Conservation (phyloP, 2,329 filamentous ascomycete genomes). For the Scedosporium dehoogii region DNA sequence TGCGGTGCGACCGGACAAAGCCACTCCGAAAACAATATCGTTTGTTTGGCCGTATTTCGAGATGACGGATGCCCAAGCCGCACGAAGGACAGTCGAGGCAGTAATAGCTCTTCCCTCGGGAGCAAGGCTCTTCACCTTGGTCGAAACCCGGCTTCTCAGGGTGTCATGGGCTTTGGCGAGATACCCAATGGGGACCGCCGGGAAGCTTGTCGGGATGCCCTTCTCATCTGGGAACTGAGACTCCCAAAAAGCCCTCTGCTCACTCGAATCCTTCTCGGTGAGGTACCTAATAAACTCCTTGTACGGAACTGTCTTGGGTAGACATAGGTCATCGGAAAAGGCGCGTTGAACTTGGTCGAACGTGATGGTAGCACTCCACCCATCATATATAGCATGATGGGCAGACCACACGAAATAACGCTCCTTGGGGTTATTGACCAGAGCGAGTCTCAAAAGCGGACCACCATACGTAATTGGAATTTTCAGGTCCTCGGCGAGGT, state of each 20-base stretch:
- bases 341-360: neutral
- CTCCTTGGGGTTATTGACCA: neutral
- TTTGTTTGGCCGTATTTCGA: conserved; percentile 11
- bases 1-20: conserved; percentile 14
- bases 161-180: too few species aligned
- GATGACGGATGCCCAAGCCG: conserved; percentile 15
- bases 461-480: conserved; percentile 10
- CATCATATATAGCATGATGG: conserved; percentile 22
- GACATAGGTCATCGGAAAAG: too few species aligned
- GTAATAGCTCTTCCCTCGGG: neutral
- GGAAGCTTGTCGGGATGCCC: too few species aligned
- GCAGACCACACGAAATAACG: conserved; percentile 19
- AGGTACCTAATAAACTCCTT: too few species aligned
- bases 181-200: too few species aligned
- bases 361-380: conserved; percentile 13
- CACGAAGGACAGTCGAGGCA: neutral
- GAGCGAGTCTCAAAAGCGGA: neutral
- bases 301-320: too few species aligned
- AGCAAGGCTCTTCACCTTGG: too few species aligned
- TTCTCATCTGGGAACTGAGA: too few species aligned
- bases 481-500: neutral
- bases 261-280: too few species aligned
- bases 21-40: conserved; percentile 16
- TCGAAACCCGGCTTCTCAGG: too few species aligned
- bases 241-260: too few species aligned